A percentile compares a stretch with the other conserved stretches of the same genome.
phyloP scores from a whole-genome alignment of 1,284 basidiomycete genomes.

The Sphaerobolus stellatus region DNA sequence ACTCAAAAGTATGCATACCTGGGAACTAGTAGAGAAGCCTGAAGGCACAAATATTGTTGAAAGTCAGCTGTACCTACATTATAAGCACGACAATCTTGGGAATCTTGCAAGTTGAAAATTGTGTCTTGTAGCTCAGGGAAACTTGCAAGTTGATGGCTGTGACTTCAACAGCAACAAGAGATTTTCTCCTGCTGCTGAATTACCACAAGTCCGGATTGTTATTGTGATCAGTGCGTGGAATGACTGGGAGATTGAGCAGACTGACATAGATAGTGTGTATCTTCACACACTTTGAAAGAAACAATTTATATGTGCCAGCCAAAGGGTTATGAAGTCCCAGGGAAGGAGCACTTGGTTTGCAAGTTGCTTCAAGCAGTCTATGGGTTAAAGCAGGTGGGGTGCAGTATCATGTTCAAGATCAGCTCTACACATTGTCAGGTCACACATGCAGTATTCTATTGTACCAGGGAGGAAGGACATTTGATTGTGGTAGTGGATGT shows the following conservation, averaged over 20 bases:
- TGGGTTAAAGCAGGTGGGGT: slow-evolving; percentile 30
- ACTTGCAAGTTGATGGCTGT: too few species aligned
- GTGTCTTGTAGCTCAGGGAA: too few species aligned
- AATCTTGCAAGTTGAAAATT: too few species aligned
- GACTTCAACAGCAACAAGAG: slow-evolving; percentile 45
- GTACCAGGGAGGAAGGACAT: slow-evolving; percentile 9
- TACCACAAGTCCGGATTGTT: too few species aligned
- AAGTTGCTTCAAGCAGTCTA: slow-evolving; percentile 29
- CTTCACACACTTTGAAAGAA: slow-evolving; percentile 39
- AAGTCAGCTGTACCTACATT: slow-evolving; percentile 3
- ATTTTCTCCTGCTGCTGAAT: slow-evolving; percentile 39
- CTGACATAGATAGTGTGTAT: slow-evolving; percentile 50
- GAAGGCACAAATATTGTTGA: slow-evolving; percentile 25
- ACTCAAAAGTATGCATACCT: slow-evolving; percentile 28
- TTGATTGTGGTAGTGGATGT: slow-evolving; percentile 34
- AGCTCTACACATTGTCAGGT: slow-evolving; percentile 18
- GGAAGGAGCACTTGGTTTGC: slow-evolving; percentile 26
- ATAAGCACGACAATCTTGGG: too few species aligned
- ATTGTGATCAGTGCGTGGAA: too few species aligned
- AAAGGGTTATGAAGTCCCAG: slow-evolving; percentile 29
- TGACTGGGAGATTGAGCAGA: too few species aligned
- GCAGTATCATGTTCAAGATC: slow-evolving; percentile 13
- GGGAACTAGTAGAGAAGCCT: slow-evolving; percentile 24
- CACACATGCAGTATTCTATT: slow-evolving; percentile 28
- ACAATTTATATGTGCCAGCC: slow-evolving; percentile 41